Base-by-base conservation (phyloP, 352 stramenopile genomes). In the Pythium aphanidermatum region DNA sequence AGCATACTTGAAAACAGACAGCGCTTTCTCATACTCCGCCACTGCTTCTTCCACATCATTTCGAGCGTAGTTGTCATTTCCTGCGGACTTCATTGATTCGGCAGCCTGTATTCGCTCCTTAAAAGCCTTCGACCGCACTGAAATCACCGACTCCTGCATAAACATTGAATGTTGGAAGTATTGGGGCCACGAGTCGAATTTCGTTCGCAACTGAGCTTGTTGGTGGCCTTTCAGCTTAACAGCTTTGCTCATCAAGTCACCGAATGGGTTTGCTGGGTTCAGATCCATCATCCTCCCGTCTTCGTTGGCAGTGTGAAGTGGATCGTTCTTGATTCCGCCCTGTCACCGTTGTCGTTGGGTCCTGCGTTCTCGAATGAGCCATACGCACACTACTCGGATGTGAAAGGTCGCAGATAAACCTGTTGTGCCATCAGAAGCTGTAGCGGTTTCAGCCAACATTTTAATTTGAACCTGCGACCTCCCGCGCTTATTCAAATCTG, bases 131-230 rank as follows among this genome's bases (percentile, higher is more conserved):
- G 33, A 20, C 3, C 75, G 76, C 16, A 74, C 57, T 0, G 51
- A 66, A 12, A 65, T 56, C 12, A 91, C 75, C 0, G 70, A 86
- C 21, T 91, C 73, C 39, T 89, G 72, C 76, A 93, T 90, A 46
- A 93, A 93, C 54, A 93, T 71, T 14, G 81, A 91, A 47, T 91
- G 78, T 65, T 93, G 81, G 28, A 93, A 88, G 51, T 89, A 90
- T 51, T 84, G 72, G 26, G 81, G 76, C 81, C 78, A 93, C 24
- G 74, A 66, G 44, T 91, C 81, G 39, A 76, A 91, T 16, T 66
- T 41, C 4, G 72, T 81, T 3, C 79, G 81, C 16, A 93, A 53
- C 38, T 89, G 73, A 5, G 78, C 75, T 69, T 93, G 81, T 32
- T 93, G 81, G 11, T 77, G 70, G 5, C 74, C 73, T 50, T 93